A percentile compares a stretch with the other conserved stretches of the same genome.
phyloP scores from a whole-genome alignment of 208 protist genomes.

The Sergeia podlipaevii region DNA sequence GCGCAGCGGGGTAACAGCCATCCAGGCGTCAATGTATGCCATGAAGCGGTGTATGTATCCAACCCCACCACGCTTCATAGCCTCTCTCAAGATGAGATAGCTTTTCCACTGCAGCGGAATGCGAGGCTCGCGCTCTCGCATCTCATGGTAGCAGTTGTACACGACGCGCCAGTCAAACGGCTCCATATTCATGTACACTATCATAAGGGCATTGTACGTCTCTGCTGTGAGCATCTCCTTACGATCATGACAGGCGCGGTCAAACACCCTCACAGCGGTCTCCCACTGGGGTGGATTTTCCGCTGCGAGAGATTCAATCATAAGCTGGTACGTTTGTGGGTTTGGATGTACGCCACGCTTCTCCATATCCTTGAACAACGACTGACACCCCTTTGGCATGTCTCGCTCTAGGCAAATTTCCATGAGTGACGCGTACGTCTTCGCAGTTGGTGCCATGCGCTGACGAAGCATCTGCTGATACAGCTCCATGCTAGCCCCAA shows the following conservation, averaged over 20 bases:
- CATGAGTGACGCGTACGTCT: slow-evolving; percentile 76
- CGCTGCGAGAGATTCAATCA: slow-evolving; percentile 62
- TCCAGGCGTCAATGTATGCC: slow-evolving; percentile 82
- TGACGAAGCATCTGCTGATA: slow-evolving; percentile 62
- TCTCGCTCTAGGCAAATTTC: slow-evolving; percentile 68
- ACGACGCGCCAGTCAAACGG: slow-evolving; percentile 90
- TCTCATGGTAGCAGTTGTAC: slow-evolving; percentile 87
- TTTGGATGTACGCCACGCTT: slow-evolving; percentile 50
- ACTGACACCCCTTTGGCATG: slow-evolving; percentile 52
- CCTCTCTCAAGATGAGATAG: slow-evolving; percentile 70
- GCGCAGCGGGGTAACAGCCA: slow-evolving; percentile 50
- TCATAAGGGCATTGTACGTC: slow-evolving; percentile 86
- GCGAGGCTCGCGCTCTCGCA: slow-evolving; percentile 56
- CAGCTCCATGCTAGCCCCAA: slow-evolving; percentile 73
- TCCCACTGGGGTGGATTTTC: slow-evolving; percentile 79
- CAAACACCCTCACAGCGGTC: slow-evolving; percentile 75
- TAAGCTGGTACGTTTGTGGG: slow-evolving; percentile 63
- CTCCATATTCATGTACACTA: slow-evolving; percentile 84
- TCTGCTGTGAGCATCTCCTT: slow-evolving; percentile 32
- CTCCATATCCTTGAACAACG: slow-evolving; percentile 71
- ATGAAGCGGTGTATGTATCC: slow-evolving; percentile 61
- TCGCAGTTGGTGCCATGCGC: slow-evolving; percentile 57
- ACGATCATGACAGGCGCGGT: slow-evolving; percentile 58
- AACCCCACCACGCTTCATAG: slow-evolving; percentile 49
- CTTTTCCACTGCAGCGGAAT: slow-evolving; percentile 81